Base-by-base conservation (phyloP, 2,329 filamentous ascomycete species). In the Massarina eburnea region DNA sequence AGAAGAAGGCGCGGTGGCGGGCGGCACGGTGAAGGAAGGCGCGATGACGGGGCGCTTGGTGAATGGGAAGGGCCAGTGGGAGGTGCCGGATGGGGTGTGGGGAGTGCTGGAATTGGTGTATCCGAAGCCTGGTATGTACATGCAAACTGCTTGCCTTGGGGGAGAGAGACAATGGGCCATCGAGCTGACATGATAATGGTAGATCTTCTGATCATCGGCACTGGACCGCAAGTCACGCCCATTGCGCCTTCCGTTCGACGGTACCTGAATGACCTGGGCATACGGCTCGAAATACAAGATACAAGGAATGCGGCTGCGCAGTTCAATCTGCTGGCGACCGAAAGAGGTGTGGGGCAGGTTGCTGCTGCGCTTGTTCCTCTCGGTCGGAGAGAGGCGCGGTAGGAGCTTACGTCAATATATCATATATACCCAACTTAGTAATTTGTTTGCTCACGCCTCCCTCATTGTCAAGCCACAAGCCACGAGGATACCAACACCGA, bases 271-370 rank as follows among this genome's bases (percentile, higher is more conserved):
- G 80, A 81, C 22, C 71, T 97, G 33, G 94, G 94, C 0, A 88
- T 97, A 57, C 79, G 89, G 46, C 78, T 97, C 4, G 94, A 99
- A 63, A 80, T 96, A 3, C 80, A 92, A 63, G 94, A 97, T 72
- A 97, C 94, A 24, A 79, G 90, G 52, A 97, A 97, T 71, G 94
- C 94, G 8, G 89, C 92, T 1, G 87, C 91, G 26, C 91, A 96
- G 68, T 99, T 94, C 71, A 99, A 99, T 66, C 68, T 99, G 61
- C 74, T 99, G 43, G 92, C 91, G n/a, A 97, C 91, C 15, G 94
- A 99, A 74, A 78, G 94, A 41, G 92, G 94, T 1, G 84, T 94
- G 5, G 79, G 83, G 17, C 86, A 92, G 61, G 84, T 97, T 51
- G 92, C 91, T 21, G 92, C 90, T 2, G 92, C 91, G 8, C 68